These are phyloP conservation scores for Apiospora pterosperma DNA, from an alignment of 2,329 filamentous ascomycete species.

Conservation along the genomic window DNA sequence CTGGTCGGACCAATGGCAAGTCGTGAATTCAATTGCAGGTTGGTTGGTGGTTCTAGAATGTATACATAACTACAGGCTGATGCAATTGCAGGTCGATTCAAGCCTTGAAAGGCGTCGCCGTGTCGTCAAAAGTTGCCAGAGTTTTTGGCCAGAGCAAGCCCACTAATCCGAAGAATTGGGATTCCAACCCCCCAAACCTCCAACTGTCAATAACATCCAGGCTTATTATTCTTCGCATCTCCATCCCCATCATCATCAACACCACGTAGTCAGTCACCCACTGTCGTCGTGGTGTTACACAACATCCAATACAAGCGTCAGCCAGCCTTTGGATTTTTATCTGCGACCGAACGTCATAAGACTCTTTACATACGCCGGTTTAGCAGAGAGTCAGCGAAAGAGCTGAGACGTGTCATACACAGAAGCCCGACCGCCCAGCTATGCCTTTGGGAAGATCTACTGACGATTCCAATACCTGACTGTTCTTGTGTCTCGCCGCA, in stretches of 20 bases:
- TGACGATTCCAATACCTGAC: not conserved
- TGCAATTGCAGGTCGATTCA: not conserved
- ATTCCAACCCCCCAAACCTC: not conserved
- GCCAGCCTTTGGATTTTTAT: not conserved
- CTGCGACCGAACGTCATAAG: not conserved
- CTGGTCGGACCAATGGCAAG: not conserved
- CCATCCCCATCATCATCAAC: not conserved
- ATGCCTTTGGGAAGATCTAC: not conserved
- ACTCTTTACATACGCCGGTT: not conserved
- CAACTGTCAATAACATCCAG: not conserved
- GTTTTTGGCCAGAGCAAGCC: not conserved
- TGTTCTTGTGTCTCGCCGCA: not conserved
- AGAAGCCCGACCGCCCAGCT: constrained; percentile 11
- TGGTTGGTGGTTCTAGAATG: not conserved
- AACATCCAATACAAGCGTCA: not conserved
- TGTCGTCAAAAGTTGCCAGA: constrained; percentile 7
- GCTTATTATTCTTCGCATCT: not conserved
- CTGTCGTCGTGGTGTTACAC: not conserved
- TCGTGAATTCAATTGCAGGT: not conserved
- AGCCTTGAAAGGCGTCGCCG: constrained; percentile 1
- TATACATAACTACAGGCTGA: not conserved
- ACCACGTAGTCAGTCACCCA: not conserved
- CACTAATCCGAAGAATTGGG: not conserved
- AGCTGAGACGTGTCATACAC: constrained; percentile 11
- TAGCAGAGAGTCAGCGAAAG: not conserved